Evolutionary conservation across 192 early-diverging fungal genomes (phyloP).

Genomic region (Coemansia sp.): DNA sequence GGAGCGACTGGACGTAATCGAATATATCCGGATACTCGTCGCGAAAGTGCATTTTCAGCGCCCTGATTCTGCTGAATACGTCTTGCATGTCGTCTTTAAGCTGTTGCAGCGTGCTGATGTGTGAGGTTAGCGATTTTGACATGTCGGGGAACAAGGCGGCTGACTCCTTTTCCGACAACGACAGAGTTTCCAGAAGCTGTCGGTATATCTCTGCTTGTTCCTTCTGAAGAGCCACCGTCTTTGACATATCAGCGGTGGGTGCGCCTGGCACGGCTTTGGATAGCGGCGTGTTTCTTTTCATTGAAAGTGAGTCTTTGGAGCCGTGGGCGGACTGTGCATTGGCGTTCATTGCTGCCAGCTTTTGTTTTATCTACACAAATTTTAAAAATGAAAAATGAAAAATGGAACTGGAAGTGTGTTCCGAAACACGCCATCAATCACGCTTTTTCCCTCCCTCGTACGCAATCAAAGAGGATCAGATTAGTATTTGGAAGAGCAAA

Average conservation of each 20-base stretch:
- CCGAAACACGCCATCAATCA: too few species aligned
- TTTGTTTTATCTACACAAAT: slow-evolving; percentile 1
- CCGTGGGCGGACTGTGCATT: neutral
- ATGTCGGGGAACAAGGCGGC: slow-evolving; percentile 36
- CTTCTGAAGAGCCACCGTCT: slow-evolving; percentile 24
- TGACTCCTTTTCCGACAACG: slow-evolving; percentile 36
- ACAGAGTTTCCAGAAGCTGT: slow-evolving; percentile 26
- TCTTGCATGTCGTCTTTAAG: slow-evolving; percentile 48
- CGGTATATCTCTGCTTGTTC: slow-evolving; percentile 42
- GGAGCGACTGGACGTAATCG: slow-evolving; percentile 49
- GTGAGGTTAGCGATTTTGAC: slow-evolving; percentile 30
- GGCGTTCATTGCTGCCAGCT: neutral
- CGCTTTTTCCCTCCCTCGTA: too few species aligned
- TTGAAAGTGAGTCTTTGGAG: too few species aligned
- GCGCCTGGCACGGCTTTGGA: slow-evolving; percentile 28
- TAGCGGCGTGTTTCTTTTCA: too few species aligned
- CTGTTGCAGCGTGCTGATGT: slow-evolving; percentile 23
- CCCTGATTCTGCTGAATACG: slow-evolving; percentile 40
- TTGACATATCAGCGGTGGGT: slow-evolving; percentile 27
- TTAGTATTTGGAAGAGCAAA: too few species aligned
- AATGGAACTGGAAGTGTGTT: too few species aligned
- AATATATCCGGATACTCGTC: slow-evolving; percentile 36
- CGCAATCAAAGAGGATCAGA: too few species aligned
- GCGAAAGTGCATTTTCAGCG: slow-evolving; percentile 38
- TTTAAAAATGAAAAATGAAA: slow-evolving; percentile 1